These are phyloP conservation scores for Colletotrichum spinosum DNA, from an alignment of 2,329 filamentous ascomycete species.

Conservation along the genomic window DNA sequence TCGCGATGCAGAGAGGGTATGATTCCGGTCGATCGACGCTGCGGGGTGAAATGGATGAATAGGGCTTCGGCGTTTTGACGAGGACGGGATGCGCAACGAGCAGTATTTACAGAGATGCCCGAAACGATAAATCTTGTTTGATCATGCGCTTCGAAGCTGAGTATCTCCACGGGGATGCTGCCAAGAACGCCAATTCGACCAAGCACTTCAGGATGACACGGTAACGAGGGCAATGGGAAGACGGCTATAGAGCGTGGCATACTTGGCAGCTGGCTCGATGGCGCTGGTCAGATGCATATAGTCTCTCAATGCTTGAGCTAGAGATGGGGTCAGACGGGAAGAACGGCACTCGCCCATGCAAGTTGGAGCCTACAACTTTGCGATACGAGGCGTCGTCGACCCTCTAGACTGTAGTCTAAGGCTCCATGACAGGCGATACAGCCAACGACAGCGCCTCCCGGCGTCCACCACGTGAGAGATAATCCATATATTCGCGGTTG, in stretches of 20 bases:
- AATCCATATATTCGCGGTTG: too few species aligned
- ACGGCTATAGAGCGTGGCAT: neutral
- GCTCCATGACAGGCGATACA: constrained; percentile 10
- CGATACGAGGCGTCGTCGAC: constrained; percentile 30
- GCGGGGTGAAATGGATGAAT: constrained; percentile 19
- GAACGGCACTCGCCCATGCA: constrained; percentile 16
- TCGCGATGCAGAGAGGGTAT: constrained; percentile 27
- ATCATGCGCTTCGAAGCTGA: neutral
- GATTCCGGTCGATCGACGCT: constrained; percentile 31
- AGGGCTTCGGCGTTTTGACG: neutral
- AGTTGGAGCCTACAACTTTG: constrained; percentile 1
- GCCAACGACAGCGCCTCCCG: constrained; percentile 3
- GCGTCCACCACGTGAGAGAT: constrained; percentile 8
- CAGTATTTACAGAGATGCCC: constrained; percentile 32
- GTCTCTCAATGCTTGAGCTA: constrained; percentile 1
- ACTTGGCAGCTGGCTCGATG: constrained; percentile 28
- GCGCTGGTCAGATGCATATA: constrained; percentile 28
- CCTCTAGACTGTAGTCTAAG: constrained; percentile 5
- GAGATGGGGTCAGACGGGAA: constrained; percentile 19
- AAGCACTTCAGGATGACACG: constrained; percentile 7
- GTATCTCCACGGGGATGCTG: constrained; percentile 7
- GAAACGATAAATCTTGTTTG: constrained; percentile 1
- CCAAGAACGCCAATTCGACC: constrained; percentile 22
- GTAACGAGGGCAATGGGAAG: constrained; percentile 4
- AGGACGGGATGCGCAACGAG: constrained; percentile 11